Evolutionary conservation across 495 filamentous ascomycete species (phyloP), one percentile per base, ranked within the genome.

Genomic region (Bacidia rubella): DNA sequence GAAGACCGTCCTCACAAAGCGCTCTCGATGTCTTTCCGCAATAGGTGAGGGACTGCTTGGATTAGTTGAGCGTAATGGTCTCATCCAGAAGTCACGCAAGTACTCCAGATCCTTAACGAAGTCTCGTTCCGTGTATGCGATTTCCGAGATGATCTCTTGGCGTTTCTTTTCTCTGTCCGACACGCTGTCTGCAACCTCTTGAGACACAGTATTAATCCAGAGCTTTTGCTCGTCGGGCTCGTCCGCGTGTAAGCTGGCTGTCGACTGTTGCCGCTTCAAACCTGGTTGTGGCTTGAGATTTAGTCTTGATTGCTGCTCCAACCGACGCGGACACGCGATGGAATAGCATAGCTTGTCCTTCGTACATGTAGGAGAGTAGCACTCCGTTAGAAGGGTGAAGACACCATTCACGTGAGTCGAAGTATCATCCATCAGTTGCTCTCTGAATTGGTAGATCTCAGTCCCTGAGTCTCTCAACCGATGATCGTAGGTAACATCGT

Each of bases 81-180:
- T 79, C 73, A 97, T 95, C 93, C 93, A 99, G 77, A 97, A 97
- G 69, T 99, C 93, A 54, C 90, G 81, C 25, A 99, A 69, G 62
- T 99, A 99, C 64, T 99, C 93, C 58, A 99, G 73, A 63, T 99
- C 93, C 71, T 99, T 99, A 64, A 99, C 93, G 59, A 99, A 99
- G 67, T 99, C 93, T 38, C 93, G 80, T 66, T 99, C 93, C 0
- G 93, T 99, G 66, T 99, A 99, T 80, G 94, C 95, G 57, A 95
- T 81, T 63, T 99, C 93, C 22, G 90, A 95, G 56, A 99, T 96
- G 53, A 97, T 82, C 63, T 99, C 93, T 62, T 99, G 93, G 10
- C 93, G 80, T 68, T 96, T 97, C 80, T 94, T 93, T 63, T 99
- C 92, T 54, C 76, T 78, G 54, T 99, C 93, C 40, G 79, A 76